Evolutionary conservation across 1,139 yeast species (phyloP), one percentile per base, ranked within the genome.

Genomic region (Zygosaccharomyces pseudobailii): DNA sequence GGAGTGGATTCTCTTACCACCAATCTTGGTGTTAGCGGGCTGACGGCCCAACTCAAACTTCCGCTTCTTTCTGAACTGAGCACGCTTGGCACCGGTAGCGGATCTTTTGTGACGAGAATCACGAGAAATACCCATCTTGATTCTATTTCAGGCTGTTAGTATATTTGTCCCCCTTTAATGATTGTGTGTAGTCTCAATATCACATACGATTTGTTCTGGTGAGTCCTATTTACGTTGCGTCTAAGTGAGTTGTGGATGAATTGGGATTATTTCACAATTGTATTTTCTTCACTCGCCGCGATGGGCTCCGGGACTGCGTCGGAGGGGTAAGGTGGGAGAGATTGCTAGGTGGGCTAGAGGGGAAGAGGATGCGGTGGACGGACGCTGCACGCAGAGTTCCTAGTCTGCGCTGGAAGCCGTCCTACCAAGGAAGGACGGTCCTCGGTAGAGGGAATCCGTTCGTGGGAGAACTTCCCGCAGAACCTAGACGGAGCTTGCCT

Each of bases 51-150:
- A 85, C 80, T 94, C 98, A 74, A 92, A 94, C 95, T 92, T 92
- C 84, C 99, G 84, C 96, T 92, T 92, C 92, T 92, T 92, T 87
- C 98, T 90, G 95, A 84, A 88, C 79, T 88, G 96, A 78, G 98
- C 97, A 80, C 97, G 90, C 80, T 89, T 90, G 75, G 98, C 99
- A 85, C 99, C 99, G 74, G 99, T 90, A 77, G 95, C 96, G 71
- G 97, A 80, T 80, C 98, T 95, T 87, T 92, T 92, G 89, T 92
- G 98, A 82, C 97, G 96, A 77, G 98, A 90, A 83, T 92, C 98
- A 85, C 99, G 94, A 79, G 97, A 90, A 87, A 92, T 92, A 90
- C 98, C 97, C 98, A 92, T 92, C 68, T 70, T 78, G 70, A 48
- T 47, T 44, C 55, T 57, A 49, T 51, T 42, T 43, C 34, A 42